Percentiles rank a stretch among this genome's conserved stretches.
These are phyloP conservation scores for Typha latifolia DNA, from an alignment of 176 grass and related monocot genomes.

Conservation along the genomic window DNA sequence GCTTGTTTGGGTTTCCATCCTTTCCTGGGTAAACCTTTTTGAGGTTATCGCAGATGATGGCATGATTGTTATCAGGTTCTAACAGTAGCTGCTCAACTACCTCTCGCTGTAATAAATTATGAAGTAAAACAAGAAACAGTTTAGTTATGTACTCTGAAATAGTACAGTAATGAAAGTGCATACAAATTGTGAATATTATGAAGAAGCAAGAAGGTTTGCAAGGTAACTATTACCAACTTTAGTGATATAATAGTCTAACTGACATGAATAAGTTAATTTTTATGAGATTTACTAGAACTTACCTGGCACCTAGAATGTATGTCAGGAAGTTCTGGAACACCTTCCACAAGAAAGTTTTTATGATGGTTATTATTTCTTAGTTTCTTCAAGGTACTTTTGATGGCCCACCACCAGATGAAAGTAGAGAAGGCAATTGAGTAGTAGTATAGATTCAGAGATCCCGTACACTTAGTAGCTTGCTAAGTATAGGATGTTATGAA, in stretches of 20 bases:
- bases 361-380: no score
- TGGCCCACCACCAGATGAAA: no score
- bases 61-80: conserved; percentile 38
- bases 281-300: no score
- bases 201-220: no score
- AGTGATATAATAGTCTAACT: no score
- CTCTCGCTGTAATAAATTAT: conserved; percentile 43
- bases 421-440: neutral
- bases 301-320: no score
- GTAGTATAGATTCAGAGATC: neutral
- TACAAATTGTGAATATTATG: conserved; percentile 5
- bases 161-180: conserved; percentile 7
- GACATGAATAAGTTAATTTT: no score
- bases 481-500: neutral
- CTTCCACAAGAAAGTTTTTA: no score
- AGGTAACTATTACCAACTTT: no score
- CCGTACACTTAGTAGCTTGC: neutral
- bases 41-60: conserved; percentile 67
- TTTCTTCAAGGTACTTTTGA: no score
- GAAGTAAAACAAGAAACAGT: neutral
- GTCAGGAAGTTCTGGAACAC: no score
- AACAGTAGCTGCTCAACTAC: conserved; percentile 57
- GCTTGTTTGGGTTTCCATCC: conserved; percentile 85
- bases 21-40: conserved; percentile 68
- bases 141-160: neutral